Evolutionary conservation across 2,329 filamentous ascomycete genomes (phyloP), one percentile per base, ranked within the genome.

Genomic region (Ophiostoma quercus): DNA sequence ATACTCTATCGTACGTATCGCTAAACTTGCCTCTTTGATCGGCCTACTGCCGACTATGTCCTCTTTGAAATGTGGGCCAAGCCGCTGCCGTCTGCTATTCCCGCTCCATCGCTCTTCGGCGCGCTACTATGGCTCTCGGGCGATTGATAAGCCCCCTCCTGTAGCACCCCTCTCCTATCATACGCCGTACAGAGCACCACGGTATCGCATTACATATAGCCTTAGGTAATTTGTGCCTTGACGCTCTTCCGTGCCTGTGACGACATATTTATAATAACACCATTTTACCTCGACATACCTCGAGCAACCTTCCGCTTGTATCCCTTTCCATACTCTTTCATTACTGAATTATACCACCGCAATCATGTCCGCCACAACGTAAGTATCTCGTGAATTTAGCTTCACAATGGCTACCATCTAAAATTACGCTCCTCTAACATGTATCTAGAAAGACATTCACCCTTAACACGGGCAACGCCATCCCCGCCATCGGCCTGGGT

Each of bases 401-500:
- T 19, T 47, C 19, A 47, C 43, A n/a, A 47, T n/a, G 16, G 19
- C 4, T 47, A 8, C 7, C 19, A n/a, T 19, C n/a, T 5, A 4
- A 9, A 14, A 8, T 29, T 29, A 25, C 8, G 11, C 51, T 14
- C 43, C 6, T 39, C 65, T 47, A 39, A 39, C 25, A 63, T 22
- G 47, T 16, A 12, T 69, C 67, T 69, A 82, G 81, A 72, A 84
- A 84, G 76, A 85, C 87, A 76, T 90, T 88, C 77, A 88, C 86
- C 74, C 86, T 92, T 78, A 91, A 92, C 81, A 89, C 88, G 69
- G 91, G 92, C 71, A 89, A 86, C 78, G 88, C 91, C 80, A 95
- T 95, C 72, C 90, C 90, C 70, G 88, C 88, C 74, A 79, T 94
- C 74, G 91, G 90, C 72, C 84, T 94, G 65, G 91, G 91, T 70